These are phyloP conservation scores for Phytophthora citricola DNA, from an alignment of 352 stramenopile genomes.

Conservation along the genomic window DNA sequence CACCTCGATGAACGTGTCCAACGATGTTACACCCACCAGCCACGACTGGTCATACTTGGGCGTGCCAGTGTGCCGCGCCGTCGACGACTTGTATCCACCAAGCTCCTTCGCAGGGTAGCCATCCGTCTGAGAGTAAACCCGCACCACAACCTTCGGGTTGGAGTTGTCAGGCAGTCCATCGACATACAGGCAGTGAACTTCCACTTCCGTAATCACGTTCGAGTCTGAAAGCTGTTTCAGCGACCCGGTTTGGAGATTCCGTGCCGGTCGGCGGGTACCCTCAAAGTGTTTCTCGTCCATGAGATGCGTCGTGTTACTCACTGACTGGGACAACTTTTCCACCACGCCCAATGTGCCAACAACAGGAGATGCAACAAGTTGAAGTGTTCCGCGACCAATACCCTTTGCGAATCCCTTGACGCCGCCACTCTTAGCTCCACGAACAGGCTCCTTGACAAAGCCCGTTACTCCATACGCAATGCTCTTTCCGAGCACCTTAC, in stretches of 20 bases:
- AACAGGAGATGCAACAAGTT: constrained; percentile 82
- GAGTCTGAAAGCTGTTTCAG: constrained; percentile 83
- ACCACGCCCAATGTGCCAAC: constrained; percentile 83
- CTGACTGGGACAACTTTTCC: constrained; percentile 84
- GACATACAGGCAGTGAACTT: constrained; percentile 78
- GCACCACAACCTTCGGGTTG: constrained; percentile 76
- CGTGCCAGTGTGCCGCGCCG: constrained; percentile 58
- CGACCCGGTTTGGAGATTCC: constrained; percentile 59
- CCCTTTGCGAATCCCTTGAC: constrained; percentile 88
- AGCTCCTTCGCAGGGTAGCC: constrained; percentile 56
- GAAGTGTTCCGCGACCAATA: constrained; percentile 77
- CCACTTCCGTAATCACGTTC: constrained; percentile 88
- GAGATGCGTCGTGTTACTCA: constrained; percentile 89
- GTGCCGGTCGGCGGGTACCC: constrained; percentile 75
- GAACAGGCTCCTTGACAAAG: constrained; percentile 85
- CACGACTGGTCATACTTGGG: constrained; percentile 88
- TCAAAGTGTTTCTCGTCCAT: constrained; percentile 84
- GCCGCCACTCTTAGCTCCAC: constrained; percentile 73
- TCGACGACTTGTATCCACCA: constrained; percentile 78
- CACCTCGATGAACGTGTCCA: constrained; percentile 83
- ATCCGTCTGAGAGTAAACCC: constrained; percentile 60
- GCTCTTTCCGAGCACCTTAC: constrained; percentile 80
- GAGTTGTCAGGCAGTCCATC: constrained; percentile 72
- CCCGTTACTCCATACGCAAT: constrained; percentile 77
- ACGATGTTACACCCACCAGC: constrained; percentile 72